Evolutionary conservation across 805 yeast species (phyloP), one percentile per base, ranked within the genome.

Genomic region (Debaryomyces castellii): DNA sequence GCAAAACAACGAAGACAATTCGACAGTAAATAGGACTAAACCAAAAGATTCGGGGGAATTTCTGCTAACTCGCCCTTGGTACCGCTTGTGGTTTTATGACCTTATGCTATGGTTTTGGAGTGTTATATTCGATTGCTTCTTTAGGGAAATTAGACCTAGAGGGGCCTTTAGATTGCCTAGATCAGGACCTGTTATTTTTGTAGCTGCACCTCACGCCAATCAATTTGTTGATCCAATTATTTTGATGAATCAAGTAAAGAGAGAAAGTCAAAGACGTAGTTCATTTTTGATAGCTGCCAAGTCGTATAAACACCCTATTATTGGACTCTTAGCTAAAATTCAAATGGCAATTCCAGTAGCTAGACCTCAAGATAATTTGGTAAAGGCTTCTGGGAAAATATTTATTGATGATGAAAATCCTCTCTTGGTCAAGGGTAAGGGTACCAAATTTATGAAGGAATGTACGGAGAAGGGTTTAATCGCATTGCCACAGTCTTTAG

Each of bases 201-300:
- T 94, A 28, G 95, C 94, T 9, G 99, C 97, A 2, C 98, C 98
- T 1, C 99, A 92, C 69, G 96, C 96, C n/a, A 89, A 89, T 60
- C 96, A 89, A 67, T 91, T 91, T 60, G 89, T 91, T 27, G 80
- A 80, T 44, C 92, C 94, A 1, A 80, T 91, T 40, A 77, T 94
- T 42, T 72, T 94, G 39, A 84, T 89, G 87, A 84, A 87, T 39
- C 92, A 87, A 60, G 92, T 88, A 21, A 79, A 83, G 54, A 71
- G 73, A 41, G 82, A 81, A 46, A 77, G 86, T 1, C 77, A 82
- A 6, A 74, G 96, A 50, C 71, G 92, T 35, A 78, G 88, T 12
- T 80, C 89, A 17, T 90, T 91, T 60, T 71, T 92, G 51, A 87
- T 90, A 50, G 99, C 99, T 6, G 95, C 85, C 24, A 80, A 77